Percentiles rank a stretch among this genome's conserved stretches.
phyloP scores from a whole-genome alignment of 805 yeast genomes.

The Saccharomyces kudriavzevii region DNA sequence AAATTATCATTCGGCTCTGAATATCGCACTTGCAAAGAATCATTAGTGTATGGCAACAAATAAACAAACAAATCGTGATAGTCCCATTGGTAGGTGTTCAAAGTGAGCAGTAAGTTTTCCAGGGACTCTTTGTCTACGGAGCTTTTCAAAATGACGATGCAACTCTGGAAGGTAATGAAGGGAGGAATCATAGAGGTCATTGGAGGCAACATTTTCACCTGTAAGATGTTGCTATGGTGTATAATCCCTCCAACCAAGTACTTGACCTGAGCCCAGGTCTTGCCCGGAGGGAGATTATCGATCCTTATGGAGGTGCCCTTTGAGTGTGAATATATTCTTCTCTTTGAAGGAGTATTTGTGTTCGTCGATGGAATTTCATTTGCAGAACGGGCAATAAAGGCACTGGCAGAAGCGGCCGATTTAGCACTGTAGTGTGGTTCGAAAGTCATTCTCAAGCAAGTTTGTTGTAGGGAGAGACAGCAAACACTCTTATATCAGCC shows the following conservation, averaged over 20 bases:
- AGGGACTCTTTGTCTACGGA: conserved; percentile 14
- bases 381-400: not conserved
- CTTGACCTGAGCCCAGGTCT: conserved; percentile 29
- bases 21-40: not conserved
- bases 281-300: conserved; percentile 30
- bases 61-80: conserved; percentile 25
- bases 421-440: not conserved
- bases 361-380: not conserved
- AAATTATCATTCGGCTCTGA: not conserved
- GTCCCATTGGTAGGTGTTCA: conserved; percentile 29
- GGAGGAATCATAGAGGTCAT: conserved; percentile 29
- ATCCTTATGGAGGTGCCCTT: conserved; percentile 14
- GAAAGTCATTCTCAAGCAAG: not conserved
- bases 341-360: not conserved
- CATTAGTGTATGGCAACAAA: conserved; percentile 12
- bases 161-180: conserved; percentile 26
- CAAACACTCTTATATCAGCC: not conserved
- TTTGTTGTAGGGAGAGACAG: not conserved
- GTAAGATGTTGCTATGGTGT: conserved; percentile 23
- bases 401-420: not conserved
- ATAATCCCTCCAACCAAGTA: conserved; percentile 29
- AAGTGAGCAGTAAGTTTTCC: conserved; percentile 19
- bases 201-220: conserved; percentile 27
- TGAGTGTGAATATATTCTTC: not conserved
- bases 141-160: conserved; percentile 21